Evolutionary conservation across 2,329 filamentous ascomycete genomes (phyloP), one percentile per base, ranked within the genome.

Genomic region (Penicillium sp.): DNA sequence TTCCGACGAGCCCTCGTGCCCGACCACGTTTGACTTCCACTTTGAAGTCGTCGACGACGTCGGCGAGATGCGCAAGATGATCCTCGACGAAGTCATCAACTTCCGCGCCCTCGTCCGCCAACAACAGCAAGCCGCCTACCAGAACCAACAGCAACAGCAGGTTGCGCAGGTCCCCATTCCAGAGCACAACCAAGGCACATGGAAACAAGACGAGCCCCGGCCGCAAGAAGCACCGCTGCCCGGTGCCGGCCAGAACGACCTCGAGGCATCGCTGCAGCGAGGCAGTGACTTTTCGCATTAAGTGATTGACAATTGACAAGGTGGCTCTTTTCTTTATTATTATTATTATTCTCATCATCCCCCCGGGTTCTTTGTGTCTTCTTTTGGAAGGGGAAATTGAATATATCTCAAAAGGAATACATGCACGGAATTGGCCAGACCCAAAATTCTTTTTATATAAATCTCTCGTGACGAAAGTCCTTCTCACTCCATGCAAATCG

Each of bases 41-140:
- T 99, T 99, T 69, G 94, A 99, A 74, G 87, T 96, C n/a, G 85
- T 97, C 40, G 93, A 99, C 53, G 94, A 97, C 46, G 91, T 99
- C 20, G 83, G 81, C 21, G 90, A 97, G 65, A 97, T 99, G 92
- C 90, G 94, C 71, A 87, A 87, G 75, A 95, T 97, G 90, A 99
- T 99, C 63, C 80, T 97, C 59, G 88, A 93, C n/a, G 94, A 99
- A 75, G 94, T 99, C 49, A 81, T 85, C 69, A 83, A 86, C 63
- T 99, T 99, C 85, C 85, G 94, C 61, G 79, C 82, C 57, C 71
- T 76, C 55, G 83, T 86, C 45, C 77, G 82, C 60, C 77, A 56
- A 26, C 72, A 77, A 59, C 74, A 77, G 26, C 74, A 78, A 63
- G 73, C 65, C 47, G 64, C 64, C 43, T 66, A 68, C 21, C 64